phyloP scores from a whole-genome alignment of 352 stramenopile genomes.

The Phytopythium oedochilum region DNA sequence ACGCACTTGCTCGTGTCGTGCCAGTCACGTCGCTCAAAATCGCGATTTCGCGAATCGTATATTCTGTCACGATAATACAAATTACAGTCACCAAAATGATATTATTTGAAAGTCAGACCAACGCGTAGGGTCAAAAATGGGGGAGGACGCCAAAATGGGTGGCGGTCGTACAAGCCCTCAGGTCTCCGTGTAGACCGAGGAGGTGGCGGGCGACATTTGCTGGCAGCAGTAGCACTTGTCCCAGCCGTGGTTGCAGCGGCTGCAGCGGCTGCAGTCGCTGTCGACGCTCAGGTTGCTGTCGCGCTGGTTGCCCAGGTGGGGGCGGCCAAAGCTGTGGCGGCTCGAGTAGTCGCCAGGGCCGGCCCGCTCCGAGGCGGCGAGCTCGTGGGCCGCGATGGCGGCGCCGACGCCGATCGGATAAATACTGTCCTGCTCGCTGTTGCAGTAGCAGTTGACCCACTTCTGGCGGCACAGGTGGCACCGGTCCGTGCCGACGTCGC shows the following conservation, averaged over 20 bases:
- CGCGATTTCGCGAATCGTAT: too few species aligned
- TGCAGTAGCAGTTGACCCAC: conserved; percentile 88
- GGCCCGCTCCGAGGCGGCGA: conserved; percentile 6
- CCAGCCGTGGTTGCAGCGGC: conserved; percentile 61
- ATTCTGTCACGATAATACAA: too few species aligned
- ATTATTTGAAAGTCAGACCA: too few species aligned
- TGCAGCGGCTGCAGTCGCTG: conserved; percentile 64
- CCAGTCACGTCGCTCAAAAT: too few species aligned
- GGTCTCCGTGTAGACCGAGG: conserved; percentile 55
- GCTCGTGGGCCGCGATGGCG: conserved; percentile 9
- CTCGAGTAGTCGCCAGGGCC: not conserved
- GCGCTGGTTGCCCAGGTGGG: conserved; percentile 10
- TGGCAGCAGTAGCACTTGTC: conserved; percentile 76
- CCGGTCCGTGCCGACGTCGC: conserved; percentile 60
- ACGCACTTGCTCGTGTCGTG: too few species aligned
- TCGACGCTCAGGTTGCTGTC: conserved; percentile 40
- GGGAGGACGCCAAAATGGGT: too few species aligned
- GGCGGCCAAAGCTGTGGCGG: conserved; percentile 1
- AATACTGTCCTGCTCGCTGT: conserved; percentile 71
- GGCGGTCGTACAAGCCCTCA: conserved; percentile 8
- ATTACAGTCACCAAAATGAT: too few species aligned
- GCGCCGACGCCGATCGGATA: conserved; percentile 32
- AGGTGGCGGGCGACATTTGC: conserved; percentile 60
- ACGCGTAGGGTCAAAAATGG: too few species aligned
- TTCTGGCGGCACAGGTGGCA: conserved; percentile 77